Evolutionary conservation across 2,329 filamentous ascomycete species (phyloP), one percentile per base, ranked within the genome.

Genomic region (Aspergillus costaricaensis): DNA sequence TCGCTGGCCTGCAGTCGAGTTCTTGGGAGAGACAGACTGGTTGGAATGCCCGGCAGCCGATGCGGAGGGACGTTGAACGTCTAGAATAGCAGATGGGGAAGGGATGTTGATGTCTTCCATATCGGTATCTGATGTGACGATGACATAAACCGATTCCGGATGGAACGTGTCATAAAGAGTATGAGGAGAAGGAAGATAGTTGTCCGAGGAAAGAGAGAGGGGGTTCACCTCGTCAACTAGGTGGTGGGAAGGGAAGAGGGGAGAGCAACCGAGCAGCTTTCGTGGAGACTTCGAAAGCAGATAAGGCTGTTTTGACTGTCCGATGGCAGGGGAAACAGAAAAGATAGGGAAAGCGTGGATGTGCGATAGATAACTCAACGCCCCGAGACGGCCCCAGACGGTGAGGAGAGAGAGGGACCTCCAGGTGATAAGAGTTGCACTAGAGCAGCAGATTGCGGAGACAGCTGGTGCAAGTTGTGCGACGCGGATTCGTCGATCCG

Each of bases 81-180:
- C 76, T 69, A 79, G 71, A 83, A 85, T 73, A 57, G 82, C 81
- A 62, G 84, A 83, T 57, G 85, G 84, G 55, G 84, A 85, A 62
- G 85, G 84, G 65, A 87, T 86, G 71, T 80, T 82, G 75, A 86
- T 84, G 65, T 80, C 81, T 77, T 87, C 86, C 82, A 84, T 84
- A 72, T 73, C 74, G 55, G 58, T 27, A 55, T 49, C n/a, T 53
- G 62, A 60, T 59, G 17, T 21, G 14, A 60, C 43, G 59, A 64
- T 59, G 57, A 27, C 53, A 67, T 63, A 55, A 50, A 55, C 49
- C 47, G 48, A 48, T 43, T 43, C 57, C 54, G 50, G 21, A 27
- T 19, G n/a, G 9, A 15, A 23, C 30, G n/a, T 23, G 27, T 25
- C 30, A 39, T 39, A 52, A 53, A 19, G 39, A 21, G 41, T 44